Base-by-base conservation (phyloP, 2,329 filamentous ascomycete genomes). In the Fusarium sp. region DNA sequence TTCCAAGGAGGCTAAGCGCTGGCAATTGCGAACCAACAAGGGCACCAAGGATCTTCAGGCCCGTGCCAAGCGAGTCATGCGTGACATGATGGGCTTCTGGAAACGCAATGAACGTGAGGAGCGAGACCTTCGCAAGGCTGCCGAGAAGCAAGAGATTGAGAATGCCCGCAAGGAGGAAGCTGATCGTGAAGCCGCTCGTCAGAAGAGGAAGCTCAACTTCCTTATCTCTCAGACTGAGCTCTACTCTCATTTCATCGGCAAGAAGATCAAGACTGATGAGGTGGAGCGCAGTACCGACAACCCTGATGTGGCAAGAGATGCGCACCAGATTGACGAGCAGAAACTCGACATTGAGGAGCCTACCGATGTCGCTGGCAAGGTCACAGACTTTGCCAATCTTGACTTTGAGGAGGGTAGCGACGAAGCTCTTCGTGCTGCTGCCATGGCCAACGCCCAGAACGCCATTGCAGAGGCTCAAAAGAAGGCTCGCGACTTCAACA, bases 61-160 rank as follows among this genome's bases (percentile, higher is more conserved):
- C 48, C 92, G 97, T 57, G 97, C 97, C 68, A 99, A 99, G 88
- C 93, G 97, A 76, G 96, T 96, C 69, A 99, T 99, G 97, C 92
- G 97, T 81, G 97, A 99, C 85, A 99, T 99, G 97, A 97, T 98
- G 90, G 92, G 94, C 67, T 99, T 98, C 89, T 99, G 97, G 97
- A 98, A 98, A 85, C 93, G 96, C 67, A 99, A 99, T 82, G 97
- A 99, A 83, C 93, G 96, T 63, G 97, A 99, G 82, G 97, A 99
- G 82, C 94, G 97, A 70, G 97, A 99, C 82, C 88, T 97, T 74
- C 92, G 97, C 77, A 97, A 98, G 86, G 92, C 95, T 62, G 97
- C 97, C 6, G 97, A 99, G 87, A 94, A 93, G 82, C 95, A 98
- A 82, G 97, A 98, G 85, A 90, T 99, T 57, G 97, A 99, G 82